These are phyloP conservation scores for Astrothelium macrocarpum DNA, from an alignment of 495 filamentous ascomycete genomes.

Conservation along the genomic window DNA sequence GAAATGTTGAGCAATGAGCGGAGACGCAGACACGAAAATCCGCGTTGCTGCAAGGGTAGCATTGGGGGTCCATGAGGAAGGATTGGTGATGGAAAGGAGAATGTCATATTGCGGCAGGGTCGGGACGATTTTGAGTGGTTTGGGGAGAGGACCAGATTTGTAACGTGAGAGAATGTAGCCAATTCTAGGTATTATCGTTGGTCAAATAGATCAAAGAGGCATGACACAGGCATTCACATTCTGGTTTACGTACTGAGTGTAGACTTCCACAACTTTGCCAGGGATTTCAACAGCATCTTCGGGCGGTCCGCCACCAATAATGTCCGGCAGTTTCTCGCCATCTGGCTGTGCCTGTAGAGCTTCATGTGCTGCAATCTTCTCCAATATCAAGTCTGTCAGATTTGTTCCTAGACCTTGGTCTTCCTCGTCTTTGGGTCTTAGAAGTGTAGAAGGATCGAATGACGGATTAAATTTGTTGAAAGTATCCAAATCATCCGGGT, in stretches of 20 bases:
- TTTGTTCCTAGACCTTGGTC: slow-evolving; percentile 54
- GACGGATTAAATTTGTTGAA: slow-evolving; percentile 83
- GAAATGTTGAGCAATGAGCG: slow-evolving; percentile 66
- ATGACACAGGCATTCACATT: not conserved
- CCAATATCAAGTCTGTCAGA: slow-evolving; percentile 81
- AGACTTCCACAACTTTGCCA: slow-evolving; percentile 87
- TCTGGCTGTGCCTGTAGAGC: slow-evolving; percentile 43
- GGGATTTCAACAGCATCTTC: slow-evolving; percentile 81
- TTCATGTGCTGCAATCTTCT: slow-evolving; percentile 91
- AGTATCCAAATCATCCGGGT: slow-evolving; percentile 78
- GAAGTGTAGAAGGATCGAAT: slow-evolving; percentile 30
- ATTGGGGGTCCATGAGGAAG: slow-evolving; percentile 81
- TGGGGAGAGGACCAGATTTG: slow-evolving; percentile 88
- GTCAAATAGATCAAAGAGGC: not conserved
- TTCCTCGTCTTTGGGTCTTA: slow-evolving; percentile 35
- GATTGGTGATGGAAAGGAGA: slow-evolving; percentile 69
- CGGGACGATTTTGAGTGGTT: slow-evolving; percentile 94
- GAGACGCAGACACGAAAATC: slow-evolving; percentile 77
- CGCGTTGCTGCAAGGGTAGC: slow-evolving; percentile 76
- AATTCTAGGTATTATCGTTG: slow-evolving; percentile 43
- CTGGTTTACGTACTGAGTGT: slow-evolving; percentile 57
- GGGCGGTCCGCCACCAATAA: slow-evolving; percentile 42
- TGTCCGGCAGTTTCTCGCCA: slow-evolving; percentile 18
- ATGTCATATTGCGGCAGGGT: slow-evolving; percentile 84
- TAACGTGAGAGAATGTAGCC: slow-evolving; percentile 83